A percentile compares a stretch with the other conserved stretches of the same genome.
phyloP scores from a whole-genome alignment of 371 early-diverging fungal species.

The Rhizomucor miehei region DNA sequence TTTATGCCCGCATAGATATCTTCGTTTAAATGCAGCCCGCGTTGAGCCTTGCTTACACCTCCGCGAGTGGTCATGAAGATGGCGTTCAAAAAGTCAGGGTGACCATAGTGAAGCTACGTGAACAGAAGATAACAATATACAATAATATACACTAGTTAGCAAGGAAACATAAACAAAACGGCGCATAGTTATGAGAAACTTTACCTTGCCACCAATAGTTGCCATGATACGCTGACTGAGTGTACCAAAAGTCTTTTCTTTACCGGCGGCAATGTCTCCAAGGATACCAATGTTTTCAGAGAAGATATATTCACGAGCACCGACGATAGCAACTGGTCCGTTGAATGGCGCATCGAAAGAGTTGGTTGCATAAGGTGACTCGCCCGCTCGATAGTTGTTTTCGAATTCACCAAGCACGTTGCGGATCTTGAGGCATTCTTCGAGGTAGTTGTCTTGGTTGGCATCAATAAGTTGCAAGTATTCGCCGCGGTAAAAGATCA shows the following conservation, averaged over 20 bases:
- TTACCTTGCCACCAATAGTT: constrained; percentile 73
- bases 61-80: constrained; percentile 89
- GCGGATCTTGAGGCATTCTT: constrained; percentile 86
- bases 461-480: constrained; percentile 86
- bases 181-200: too few relatives aligned
- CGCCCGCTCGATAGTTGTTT: constrained; percentile 43
- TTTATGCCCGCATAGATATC: constrained; percentile 95
- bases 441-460: constrained; percentile 90
- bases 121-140: constrained; percentile 2
- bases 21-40: constrained; percentile 89
- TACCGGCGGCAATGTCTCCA: constrained; percentile 90
- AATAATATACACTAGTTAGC: too few relatives aligned
- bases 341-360: constrained; percentile 26
- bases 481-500: constrained; percentile 85
- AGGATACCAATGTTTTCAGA: constrained; percentile 86
- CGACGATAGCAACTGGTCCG: constrained; percentile 89
- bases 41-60: constrained; percentile 87
- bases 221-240: constrained; percentile 86
- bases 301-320: constrained; percentile 89
- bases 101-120: constrained; percentile 77
- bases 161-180: neutral
- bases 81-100: constrained; percentile 90
- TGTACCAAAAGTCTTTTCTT: constrained; percentile 90
- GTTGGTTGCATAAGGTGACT: constrained; percentile 64
- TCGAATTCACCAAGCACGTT: constrained; percentile 87